These are phyloP conservation scores for Phyllosticta citrichinensis DNA, from an alignment of 2,329 filamentous ascomycete species.

Conservation along the genomic window DNA sequence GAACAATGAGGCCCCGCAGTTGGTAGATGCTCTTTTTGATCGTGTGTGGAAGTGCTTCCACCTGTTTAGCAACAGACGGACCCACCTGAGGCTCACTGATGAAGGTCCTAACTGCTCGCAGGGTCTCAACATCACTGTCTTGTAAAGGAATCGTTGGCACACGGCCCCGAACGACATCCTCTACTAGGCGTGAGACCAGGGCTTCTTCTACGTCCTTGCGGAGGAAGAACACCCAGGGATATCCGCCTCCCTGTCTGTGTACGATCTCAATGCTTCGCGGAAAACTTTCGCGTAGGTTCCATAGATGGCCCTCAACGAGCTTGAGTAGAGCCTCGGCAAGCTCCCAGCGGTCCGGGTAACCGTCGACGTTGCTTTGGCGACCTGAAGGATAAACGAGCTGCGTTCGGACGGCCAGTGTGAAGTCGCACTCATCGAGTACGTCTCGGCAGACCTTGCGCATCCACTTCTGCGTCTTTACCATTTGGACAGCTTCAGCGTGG, in stretches of 20 bases:
- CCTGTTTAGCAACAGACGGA: conserved; percentile 11
- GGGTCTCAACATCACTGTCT: conserved; percentile 17
- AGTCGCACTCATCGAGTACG: conserved; percentile 52
- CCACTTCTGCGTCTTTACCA: conserved; percentile 44
- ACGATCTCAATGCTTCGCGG: conserved; percentile 43
- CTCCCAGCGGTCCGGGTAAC: conserved; percentile 32
- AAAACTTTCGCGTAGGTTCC: conserved; percentile 31
- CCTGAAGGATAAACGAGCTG: conserved; percentile 38
- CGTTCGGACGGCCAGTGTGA: conserved; percentile 32
- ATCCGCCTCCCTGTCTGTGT: conserved; percentile 25
- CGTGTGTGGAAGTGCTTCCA: conserved; percentile 21
- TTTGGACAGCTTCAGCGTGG: conserved; percentile 31
- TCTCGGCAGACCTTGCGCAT: conserved; percentile 45
- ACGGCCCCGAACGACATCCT: conserved; percentile 23
- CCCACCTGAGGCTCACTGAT: conserved; percentile 21
- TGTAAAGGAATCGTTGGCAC: conserved; percentile 18
- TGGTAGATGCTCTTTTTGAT: conserved; percentile 43
- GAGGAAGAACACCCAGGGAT: conserved; percentile 50
- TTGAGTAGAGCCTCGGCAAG: conserved; percentile 26
- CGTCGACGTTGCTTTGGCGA: conserved; percentile 29
- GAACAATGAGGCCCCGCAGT: conserved; percentile 52
- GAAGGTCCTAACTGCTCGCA: conserved; percentile 22
- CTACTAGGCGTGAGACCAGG: conserved; percentile 21
- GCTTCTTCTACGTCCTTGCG: conserved; percentile 26
- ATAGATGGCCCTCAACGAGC: conserved; percentile 19